Evolutionary conservation across 78 protist genomes (phyloP).

Genomic region (Capsaspora owczarzaki): DNA sequence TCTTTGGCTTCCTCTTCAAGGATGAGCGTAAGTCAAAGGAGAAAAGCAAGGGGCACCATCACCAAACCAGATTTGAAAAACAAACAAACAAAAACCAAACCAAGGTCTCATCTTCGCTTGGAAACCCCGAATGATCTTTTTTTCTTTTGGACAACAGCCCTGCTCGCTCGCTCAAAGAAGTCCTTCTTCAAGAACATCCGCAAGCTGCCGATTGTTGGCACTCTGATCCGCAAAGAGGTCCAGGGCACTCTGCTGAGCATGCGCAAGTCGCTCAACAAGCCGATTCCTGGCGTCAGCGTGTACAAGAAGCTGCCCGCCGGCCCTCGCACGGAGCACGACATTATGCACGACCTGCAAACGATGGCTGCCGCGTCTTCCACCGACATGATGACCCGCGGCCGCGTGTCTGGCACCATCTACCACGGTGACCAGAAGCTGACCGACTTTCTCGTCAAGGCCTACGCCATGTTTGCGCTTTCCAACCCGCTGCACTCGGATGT

Average conservation of each 20-base stretch:
- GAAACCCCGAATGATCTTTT: background rate
- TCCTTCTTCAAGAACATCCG: background rate
- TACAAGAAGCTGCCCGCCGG: background rate
- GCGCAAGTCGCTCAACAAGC: background rate
- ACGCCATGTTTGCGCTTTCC: slow-evolving; percentile 16
- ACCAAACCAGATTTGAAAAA: background rate
- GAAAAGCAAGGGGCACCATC: background rate
- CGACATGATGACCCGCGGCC: background rate
- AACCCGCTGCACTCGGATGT: slow-evolving; percentile 41
- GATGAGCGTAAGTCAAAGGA: background rate
- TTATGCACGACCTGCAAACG: background rate
- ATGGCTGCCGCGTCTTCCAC: background rate
- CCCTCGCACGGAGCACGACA: background rate
- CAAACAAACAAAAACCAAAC: background rate
- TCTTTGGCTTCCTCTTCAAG: background rate
- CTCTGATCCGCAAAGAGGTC: background rate
- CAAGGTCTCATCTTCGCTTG: background rate
- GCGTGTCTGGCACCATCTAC: slow-evolving; percentile 26
- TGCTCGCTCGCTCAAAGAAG: background rate
- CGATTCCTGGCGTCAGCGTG: background rate
- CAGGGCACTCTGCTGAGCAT: background rate
- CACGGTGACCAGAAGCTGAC: slow-evolving; percentile 14
- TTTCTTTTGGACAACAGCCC: background rate
- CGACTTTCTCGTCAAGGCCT: background rate
- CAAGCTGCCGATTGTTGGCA: background rate